phyloP scores from a whole-genome alignment of 192 early-diverging fungal genomes.

The Gorgonomyces haynaldii region DNA sequence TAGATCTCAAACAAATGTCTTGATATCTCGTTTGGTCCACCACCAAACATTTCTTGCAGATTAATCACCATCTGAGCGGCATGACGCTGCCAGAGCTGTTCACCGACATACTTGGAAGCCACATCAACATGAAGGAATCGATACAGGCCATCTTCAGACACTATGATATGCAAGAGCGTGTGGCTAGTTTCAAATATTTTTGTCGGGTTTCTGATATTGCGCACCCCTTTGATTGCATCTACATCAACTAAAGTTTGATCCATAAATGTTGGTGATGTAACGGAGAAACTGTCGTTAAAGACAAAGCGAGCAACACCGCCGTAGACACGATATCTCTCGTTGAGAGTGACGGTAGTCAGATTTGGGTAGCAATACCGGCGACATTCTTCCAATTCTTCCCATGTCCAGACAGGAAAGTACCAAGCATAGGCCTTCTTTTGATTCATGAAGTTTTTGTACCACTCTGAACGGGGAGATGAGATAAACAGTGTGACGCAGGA shows the following conservation, averaged over 20 bases:
- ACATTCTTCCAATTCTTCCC: slow-evolving; percentile 9
- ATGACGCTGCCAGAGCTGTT: slow-evolving; percentile 15
- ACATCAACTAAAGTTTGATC: slow-evolving; percentile 7
- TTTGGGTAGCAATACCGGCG: slow-evolving; percentile 10
- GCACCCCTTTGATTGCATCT: slow-evolving; percentile 7
- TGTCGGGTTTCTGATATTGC: slow-evolving; percentile 6
- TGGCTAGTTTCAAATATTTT: slow-evolving; percentile 8
- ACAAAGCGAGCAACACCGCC: slow-evolving; percentile 19
- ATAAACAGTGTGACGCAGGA: slow-evolving; percentile 13
- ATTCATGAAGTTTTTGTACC: slow-evolving; percentile 13
- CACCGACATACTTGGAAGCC: slow-evolving; percentile 16
- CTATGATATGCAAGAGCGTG: slow-evolving; percentile 9
- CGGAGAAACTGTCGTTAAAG: slow-evolving; percentile 9
- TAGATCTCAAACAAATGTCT: slow-evolving; percentile 18
- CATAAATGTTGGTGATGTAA: background rate
- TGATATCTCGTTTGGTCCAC: slow-evolving; percentile 14
- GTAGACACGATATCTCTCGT: slow-evolving; percentile 14
- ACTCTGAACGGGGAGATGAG: slow-evolving; percentile 11
- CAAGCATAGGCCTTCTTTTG: slow-evolving; percentile 7
- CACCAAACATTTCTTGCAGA: slow-evolving; percentile 15
- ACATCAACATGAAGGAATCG: slow-evolving; percentile 9
- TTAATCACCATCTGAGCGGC: slow-evolving; percentile 16
- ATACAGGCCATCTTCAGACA: slow-evolving; percentile 8
- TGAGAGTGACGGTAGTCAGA: background rate
- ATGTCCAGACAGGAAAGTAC: slow-evolving; percentile 16